phyloP scores from a whole-genome alignment of 2,329 filamentous ascomycete genomes.

The Thielaviopsis euricoi region DNA sequence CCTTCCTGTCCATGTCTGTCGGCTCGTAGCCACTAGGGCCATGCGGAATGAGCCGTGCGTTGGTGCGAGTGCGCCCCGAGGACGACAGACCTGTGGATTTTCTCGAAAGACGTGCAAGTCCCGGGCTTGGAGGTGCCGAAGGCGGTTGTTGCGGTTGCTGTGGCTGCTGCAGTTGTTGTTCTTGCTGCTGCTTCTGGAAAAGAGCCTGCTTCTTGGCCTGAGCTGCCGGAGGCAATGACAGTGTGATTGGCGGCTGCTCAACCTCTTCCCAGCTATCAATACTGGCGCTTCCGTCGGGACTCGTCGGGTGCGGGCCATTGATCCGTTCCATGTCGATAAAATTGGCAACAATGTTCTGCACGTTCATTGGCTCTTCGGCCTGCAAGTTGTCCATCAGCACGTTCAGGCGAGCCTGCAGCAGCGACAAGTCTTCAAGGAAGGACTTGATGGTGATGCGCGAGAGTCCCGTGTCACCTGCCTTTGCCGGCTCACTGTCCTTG shows the following conservation, averaged over 20 bases:
- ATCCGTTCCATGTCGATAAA: conserved; percentile 60
- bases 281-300: conserved; percentile 22
- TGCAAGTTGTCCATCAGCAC: conserved; percentile 69
- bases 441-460: conserved; percentile 76
- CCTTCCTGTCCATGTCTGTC: conserved; percentile 58
- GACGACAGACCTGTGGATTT: conserved; percentile 14
- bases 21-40: conserved; percentile 75
- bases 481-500: background rate
- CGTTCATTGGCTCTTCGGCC: conserved; percentile 48
- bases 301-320: conserved; percentile 36
- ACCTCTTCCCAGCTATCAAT: conserved; percentile 43
- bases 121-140: conserved; percentile 13
- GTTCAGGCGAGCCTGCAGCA: conserved; percentile 72
- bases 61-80: conserved; percentile 22
- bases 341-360: conserved; percentile 54
- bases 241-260: conserved; percentile 31
- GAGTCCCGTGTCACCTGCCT: conserved; percentile 31
- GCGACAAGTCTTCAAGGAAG: conserved; percentile 71
- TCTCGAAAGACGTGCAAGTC: conserved; percentile 6
- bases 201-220: conserved; percentile 10
- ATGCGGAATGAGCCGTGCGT: conserved; percentile 39
- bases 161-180: conserved; percentile 11
- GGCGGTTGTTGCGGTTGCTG: conserved; percentile 1
- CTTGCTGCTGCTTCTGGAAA: conserved; percentile 12
- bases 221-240: conserved; percentile 28